phyloP scores from a whole-genome alignment of 2,329 filamentous ascomycete genomes.

The Aspergillus quadricinctus region DNA sequence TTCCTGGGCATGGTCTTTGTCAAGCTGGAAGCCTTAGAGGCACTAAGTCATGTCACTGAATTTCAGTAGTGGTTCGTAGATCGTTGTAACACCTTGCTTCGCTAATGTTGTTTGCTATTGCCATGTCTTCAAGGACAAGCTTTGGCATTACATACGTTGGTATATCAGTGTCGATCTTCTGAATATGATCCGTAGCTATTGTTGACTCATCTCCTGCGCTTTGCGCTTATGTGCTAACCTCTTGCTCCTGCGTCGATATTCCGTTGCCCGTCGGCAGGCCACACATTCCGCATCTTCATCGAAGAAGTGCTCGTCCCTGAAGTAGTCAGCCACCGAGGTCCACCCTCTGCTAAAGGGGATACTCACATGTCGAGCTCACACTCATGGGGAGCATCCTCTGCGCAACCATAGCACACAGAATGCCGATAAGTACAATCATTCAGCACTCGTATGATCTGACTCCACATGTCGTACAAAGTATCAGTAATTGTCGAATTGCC shows the following conservation, averaged over 20 bases:
- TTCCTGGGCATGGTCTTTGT: too few relatives aligned
- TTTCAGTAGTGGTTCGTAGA: too few relatives aligned
- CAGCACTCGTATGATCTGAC: background rate
- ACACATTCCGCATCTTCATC: constrained; percentile 10
- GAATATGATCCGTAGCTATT: too few relatives aligned
- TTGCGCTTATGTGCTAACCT: background rate
- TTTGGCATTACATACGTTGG: too few relatives aligned
- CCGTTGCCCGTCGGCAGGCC: background rate
- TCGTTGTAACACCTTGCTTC: too few relatives aligned
- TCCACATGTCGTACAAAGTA: background rate
- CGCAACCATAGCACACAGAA: background rate
- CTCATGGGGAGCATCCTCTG: background rate
- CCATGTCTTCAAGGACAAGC: too few relatives aligned
- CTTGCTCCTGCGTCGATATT: background rate
- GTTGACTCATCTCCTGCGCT: too few relatives aligned
- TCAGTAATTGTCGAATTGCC: background rate
- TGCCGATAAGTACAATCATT: background rate
- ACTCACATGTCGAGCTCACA: background rate
- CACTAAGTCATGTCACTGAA: too few relatives aligned
- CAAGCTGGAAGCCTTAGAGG: too few relatives aligned
- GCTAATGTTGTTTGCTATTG: too few relatives aligned
- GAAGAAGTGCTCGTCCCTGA: constrained; percentile 11
- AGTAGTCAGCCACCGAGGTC: background rate
- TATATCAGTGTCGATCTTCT: too few relatives aligned
- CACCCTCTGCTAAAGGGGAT: background rate